These are phyloP conservation scores for Lichtheimia corymbifera DNA, from an alignment of 371 early-diverging fungal genomes.

Conservation along the genomic window DNA sequence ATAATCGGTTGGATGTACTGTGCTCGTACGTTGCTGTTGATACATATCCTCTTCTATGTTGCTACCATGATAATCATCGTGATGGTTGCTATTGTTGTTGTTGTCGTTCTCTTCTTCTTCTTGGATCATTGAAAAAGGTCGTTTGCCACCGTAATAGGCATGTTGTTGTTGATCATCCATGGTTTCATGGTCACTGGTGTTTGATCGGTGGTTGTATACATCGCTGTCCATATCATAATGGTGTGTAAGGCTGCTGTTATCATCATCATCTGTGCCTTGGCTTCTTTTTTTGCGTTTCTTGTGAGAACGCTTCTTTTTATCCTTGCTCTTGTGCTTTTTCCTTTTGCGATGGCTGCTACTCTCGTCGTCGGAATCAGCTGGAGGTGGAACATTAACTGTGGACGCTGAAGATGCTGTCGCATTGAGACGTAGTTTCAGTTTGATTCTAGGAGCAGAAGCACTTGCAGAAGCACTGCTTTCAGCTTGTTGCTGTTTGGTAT, in stretches of 20 bases:
- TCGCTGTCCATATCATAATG: slow-evolving; percentile 20
- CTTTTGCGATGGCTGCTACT: slow-evolving; percentile 12
- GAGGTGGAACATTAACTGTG: slow-evolving; percentile 6
- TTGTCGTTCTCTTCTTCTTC: slow-evolving; percentile 22
- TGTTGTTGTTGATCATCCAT: slow-evolving; percentile 8
- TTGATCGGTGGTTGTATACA: slow-evolving; percentile 6
- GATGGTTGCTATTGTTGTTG: slow-evolving; percentile 10
- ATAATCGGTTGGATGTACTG: slow-evolving; percentile 1
- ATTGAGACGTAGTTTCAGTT: slow-evolving; percentile 39
- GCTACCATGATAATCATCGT: slow-evolving; percentile 1
- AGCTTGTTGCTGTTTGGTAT: not conserved
- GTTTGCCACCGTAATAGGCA: slow-evolving; percentile 22
- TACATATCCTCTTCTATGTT: not conserved
- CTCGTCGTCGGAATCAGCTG: slow-evolving; percentile 3
- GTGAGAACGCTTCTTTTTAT: slow-evolving; percentile 33
- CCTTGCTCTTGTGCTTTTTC: slow-evolving; percentile 38
- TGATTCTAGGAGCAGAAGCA: slow-evolving; percentile 25
- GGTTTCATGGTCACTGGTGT: not conserved
- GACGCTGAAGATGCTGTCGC: slow-evolving; percentile 19
- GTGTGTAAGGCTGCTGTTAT: not conserved
- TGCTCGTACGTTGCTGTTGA: not conserved
- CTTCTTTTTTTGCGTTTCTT: slow-evolving; percentile 37
- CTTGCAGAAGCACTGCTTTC: not conserved
- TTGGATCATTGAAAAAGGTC: slow-evolving; percentile 27
- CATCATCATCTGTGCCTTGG: slow-evolving; percentile 19